Conservation (phyloP, 306 rosid genomes). For the Mimosa pudica region DNA sequence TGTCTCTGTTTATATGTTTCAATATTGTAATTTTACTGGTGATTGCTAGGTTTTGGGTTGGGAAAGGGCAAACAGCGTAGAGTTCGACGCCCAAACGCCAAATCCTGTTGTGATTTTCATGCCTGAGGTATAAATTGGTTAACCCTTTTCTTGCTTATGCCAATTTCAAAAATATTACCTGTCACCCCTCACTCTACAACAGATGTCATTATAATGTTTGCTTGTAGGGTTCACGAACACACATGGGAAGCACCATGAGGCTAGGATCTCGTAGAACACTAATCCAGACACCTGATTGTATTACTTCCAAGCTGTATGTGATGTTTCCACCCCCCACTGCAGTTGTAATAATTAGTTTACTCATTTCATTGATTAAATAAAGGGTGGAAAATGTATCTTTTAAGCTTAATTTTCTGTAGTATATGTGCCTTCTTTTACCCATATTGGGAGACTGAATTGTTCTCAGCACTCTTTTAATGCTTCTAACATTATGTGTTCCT, state of each 20-base stretch:
- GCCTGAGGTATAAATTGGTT: constrained; percentile 77
- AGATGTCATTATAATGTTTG: constrained; percentile 1
- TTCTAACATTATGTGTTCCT: constrained; percentile 26
- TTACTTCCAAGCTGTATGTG: constrained; percentile 90
- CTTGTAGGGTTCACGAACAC: constrained; percentile 87
- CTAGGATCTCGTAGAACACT: constrained; percentile 94
- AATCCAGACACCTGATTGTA: constrained; percentile 70
- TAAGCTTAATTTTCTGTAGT: not conserved
- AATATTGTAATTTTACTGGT: constrained; percentile 34
- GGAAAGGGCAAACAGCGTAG: constrained; percentile 85
- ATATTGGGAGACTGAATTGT: not conserved
- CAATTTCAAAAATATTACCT: constrained; percentile 17
- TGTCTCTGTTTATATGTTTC: constrained; percentile 22
- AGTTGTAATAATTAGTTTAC: constrained; percentile 22
- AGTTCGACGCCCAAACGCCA: constrained; percentile 77
- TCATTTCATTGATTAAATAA: constrained; percentile 3
- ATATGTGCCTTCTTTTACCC: not conserved
- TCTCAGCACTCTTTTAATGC: constrained; percentile 29
- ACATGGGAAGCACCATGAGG: constrained; percentile 99
- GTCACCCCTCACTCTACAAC: constrained; percentile 3
- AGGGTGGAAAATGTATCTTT: not conserved
- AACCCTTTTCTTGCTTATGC: not conserved
- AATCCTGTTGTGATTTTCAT: constrained; percentile 94
- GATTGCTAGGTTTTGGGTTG: constrained; percentile 74
- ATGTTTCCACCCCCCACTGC: constrained; percentile 34